These are phyloP conservation scores for Diaporthe batatas DNA, from an alignment of 2,329 filamentous ascomycete genomes.

Conservation along the genomic window DNA sequence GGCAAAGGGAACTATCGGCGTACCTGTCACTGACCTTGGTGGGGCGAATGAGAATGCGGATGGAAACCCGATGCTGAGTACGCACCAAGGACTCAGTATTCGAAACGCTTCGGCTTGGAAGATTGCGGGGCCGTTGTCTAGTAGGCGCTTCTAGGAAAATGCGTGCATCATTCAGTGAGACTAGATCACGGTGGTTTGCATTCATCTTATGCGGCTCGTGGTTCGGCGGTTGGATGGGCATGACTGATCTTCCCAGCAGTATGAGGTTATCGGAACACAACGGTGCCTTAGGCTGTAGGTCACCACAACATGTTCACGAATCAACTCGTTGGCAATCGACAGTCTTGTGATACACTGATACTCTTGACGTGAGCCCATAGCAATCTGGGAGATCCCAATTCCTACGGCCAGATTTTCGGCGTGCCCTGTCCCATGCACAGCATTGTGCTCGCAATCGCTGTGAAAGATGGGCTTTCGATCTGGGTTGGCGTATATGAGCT, in stretches of 20 bases:
- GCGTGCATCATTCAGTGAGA: not conserved
- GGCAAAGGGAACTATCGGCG: conserved; percentile 18
- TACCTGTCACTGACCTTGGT: conserved; percentile 19
- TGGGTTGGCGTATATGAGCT: not conserved
- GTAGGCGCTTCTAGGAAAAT: not conserved
- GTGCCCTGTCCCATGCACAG: not conserved
- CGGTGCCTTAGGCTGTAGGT: not conserved
- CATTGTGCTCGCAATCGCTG: not conserved
- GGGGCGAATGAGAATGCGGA: not conserved
- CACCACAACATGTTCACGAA: not conserved
- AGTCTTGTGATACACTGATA: no score
- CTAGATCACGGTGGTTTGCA: not conserved
- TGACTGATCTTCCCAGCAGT: not conserved
- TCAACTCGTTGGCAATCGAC: not conserved
- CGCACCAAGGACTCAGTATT: conserved; percentile 8
- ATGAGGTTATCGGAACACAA: not conserved
- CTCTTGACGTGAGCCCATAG: not conserved
- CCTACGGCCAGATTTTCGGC: not conserved
- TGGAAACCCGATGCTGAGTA: conserved; percentile 20
- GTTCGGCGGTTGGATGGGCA: not conserved
- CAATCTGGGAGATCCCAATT: not conserved
- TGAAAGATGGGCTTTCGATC: not conserved
- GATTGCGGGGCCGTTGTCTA: not conserved
- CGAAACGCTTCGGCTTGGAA: not conserved
- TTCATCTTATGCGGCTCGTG: not conserved